Evolutionary conservation across 164 flowering plant species (phyloP), one percentile per base, ranked within the genome.

Genomic region (Umbilicus rupestris): DNA sequence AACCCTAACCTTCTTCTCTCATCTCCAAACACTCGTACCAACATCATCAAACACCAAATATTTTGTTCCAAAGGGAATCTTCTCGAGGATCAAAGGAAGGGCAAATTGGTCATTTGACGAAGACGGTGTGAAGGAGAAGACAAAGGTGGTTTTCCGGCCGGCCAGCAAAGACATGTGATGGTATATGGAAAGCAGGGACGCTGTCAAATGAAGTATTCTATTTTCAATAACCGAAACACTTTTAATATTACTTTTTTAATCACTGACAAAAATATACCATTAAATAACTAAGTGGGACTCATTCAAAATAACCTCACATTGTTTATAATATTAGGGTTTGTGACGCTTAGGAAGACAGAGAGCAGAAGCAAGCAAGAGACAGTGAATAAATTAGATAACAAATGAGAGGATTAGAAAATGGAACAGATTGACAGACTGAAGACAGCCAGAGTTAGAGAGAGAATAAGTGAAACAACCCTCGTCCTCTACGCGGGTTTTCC

Each of bases 401-500:
- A 16, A 55, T 55, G 60, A 26, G 60, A 28, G 60, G 60, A 55
- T 16, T 26, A 26, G 19, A 55, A 55, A 55, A 55, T 22, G 16
- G 59, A 52, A 28, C 19, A 55, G 60, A 55, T 55, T 30, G 35
- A 55, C 20, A 22, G 15, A 10, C 2, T 55, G 9, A 15, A 50
- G 57, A 50, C 8, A 46, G 22, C 1, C 1, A 46, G n/a, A 50
- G 12, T 2, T 1, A 55, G 17, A 24, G 17, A 55, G 59, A 55
- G 59, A 24, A 24, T 31, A 26, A 26, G 16, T 24, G 59, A 26
- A 1, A n/a, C 17, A 52, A n/a, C 35, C 16, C 33, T 16, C 60
- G 33, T 55, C 60, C 60, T 55, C 33, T 55, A 28, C 60, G 60
- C 60, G 60, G 60, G 33, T 28, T 55, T 55, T 55, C 60, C 60